Evolutionary conservation across 306 rosid genomes (phyloP), one percentile per base, ranked within the genome.

Genomic region (Gastrolobium bilobum): DNA sequence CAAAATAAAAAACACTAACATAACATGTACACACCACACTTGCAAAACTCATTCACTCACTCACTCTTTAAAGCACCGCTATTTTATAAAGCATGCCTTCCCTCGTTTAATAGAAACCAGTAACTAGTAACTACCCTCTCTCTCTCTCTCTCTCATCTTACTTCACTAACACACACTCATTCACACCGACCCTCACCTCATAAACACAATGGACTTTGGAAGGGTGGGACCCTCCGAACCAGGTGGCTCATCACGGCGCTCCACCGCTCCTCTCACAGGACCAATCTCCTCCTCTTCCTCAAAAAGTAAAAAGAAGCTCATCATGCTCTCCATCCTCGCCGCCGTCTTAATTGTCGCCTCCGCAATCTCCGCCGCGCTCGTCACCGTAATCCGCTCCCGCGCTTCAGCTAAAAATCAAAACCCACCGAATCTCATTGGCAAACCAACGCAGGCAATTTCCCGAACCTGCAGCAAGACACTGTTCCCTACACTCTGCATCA

Each of bases 361-460:
- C 39, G 92, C 91, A 0, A 44, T 86, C 63, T 83, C 98, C 3
- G 96, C 98, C 14, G 84, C 69, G 1, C 10, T 94, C 0, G 42
- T 92, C 37, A 2, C 87, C 44, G 57, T 58, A 0, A 42, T 10
- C 59, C 86, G 88, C 13, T 80, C 87, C 68, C 68, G 79, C 1
- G 78, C 73, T 3, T 57, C 64, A 2, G 6, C 89, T 0, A 35
- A 26, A 0, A 1, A 15, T 5, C 51, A 2, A 3, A 7, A 77
- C 37, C 34, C 34, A 2, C 26, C 85, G 6, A 4, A 58, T 63
- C 82, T 85, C 48, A 83, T 40, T 34, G 86, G 84, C 1, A 84
- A 89, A 50, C 99, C 99, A 1, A 91, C 97, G 2, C 91, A 86
- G 70, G 97, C 99, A 2, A 96, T 96, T 42, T 96, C 99, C 39